phyloP scores from a whole-genome alignment of 495 filamentous ascomycete species.

The Penicillium lagena region DNA sequence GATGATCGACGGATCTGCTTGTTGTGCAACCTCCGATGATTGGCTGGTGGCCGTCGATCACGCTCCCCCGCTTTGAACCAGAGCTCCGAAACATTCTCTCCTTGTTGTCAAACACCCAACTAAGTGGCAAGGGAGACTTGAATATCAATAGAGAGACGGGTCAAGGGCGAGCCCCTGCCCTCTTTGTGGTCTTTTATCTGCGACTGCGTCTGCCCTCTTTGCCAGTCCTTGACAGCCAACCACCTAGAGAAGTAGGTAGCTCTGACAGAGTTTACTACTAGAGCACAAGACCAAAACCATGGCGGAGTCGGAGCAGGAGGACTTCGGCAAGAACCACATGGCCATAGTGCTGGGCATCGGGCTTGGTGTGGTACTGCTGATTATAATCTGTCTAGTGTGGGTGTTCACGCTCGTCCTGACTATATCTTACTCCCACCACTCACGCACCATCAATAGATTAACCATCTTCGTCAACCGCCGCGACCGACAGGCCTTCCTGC shows the following conservation, averaged over 20 bases:
- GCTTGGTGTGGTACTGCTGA: constrained; percentile 29
- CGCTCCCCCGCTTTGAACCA: too few relatives aligned
- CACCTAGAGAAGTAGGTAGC: background rate
- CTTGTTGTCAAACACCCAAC: background rate
- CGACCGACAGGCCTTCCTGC: constrained; percentile 16
- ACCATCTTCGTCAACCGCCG: constrained; percentile 33
- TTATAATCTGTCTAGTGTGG: constrained; percentile 33
- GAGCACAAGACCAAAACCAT: constrained; percentile 3
- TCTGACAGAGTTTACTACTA: constrained; percentile 3
- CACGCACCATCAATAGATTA: constrained; percentile 15
- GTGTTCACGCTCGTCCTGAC: constrained; percentile 2
- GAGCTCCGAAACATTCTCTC: background rate
- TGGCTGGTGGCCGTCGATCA: too few relatives aligned
- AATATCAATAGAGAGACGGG: background rate
- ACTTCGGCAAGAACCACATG: constrained; percentile 25
- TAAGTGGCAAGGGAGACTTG: background rate
- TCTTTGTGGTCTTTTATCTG: background rate
- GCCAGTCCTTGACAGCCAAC: background rate
- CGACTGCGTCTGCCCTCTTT: background rate
- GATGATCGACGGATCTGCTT: too few relatives aligned
- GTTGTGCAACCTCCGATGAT: too few relatives aligned
- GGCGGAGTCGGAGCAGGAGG: constrained; percentile 13
- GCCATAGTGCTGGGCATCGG: constrained; percentile 35
- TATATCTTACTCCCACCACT: background rate
- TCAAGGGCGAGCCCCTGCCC: background rate